Conservation (phyloP, 441 rosid species). For the Adansonia rubrostipa region DNA sequence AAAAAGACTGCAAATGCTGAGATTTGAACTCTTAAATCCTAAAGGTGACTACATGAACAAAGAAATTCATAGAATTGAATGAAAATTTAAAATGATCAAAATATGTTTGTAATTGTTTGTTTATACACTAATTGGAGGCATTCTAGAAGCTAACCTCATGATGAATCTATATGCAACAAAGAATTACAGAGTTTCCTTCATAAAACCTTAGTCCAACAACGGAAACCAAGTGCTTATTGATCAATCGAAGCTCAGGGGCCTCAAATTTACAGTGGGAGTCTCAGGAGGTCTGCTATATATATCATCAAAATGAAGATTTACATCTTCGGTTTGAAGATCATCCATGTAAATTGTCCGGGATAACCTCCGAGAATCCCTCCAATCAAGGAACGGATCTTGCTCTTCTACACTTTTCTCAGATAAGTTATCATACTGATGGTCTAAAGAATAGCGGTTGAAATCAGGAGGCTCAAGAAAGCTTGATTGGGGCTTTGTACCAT, state of each 20-base stretch:
- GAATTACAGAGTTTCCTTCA: slow-evolving; percentile 51
- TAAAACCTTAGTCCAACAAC: slow-evolving; percentile 24
- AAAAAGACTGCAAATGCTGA: too few species aligned
- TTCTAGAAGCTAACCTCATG: slow-evolving; percentile 37
- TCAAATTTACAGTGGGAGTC: slow-evolving; percentile 41
- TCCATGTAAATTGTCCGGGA: slow-evolving; percentile 52
- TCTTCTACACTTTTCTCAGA: slow-evolving; percentile 67
- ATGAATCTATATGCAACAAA: slow-evolving; percentile 63
- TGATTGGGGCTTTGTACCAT: slow-evolving; percentile 49
- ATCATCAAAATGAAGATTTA: slow-evolving; percentile 81
- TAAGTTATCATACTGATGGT: slow-evolving; percentile 43
- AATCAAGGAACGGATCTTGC: slow-evolving; percentile 49
- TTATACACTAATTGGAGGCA: slow-evolving; percentile 41
- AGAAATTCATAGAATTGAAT: slow-evolving; percentile 13
- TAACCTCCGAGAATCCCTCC: slow-evolving; percentile 45
- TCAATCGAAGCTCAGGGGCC: slow-evolving; percentile 33
- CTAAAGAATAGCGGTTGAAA: slow-evolving; percentile 46
- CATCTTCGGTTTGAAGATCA: slow-evolving; percentile 55
- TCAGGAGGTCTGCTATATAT: slow-evolving; percentile 72
- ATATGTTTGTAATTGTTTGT: slow-evolving; percentile 25
- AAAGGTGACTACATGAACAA: not conserved
- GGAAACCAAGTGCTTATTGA: slow-evolving; percentile 38
- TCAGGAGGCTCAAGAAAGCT: slow-evolving; percentile 96
- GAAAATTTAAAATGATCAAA: slow-evolving; percentile 26
- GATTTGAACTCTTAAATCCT: too few species aligned